phyloP scores from a whole-genome alignment of 352 stramenopile genomes.

The Pythium insidiosum region DNA sequence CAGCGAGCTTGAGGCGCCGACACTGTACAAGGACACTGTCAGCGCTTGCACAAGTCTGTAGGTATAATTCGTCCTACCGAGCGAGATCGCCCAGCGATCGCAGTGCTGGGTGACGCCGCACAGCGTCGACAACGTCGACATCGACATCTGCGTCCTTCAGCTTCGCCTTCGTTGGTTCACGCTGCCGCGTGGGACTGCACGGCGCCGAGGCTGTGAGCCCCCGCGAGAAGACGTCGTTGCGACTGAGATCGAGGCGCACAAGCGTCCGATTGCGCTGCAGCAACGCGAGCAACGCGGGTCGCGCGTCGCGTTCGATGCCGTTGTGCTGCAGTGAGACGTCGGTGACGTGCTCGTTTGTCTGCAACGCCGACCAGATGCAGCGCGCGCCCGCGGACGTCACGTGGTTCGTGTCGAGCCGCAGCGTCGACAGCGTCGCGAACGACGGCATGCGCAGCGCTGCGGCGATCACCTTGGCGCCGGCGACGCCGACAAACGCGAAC shows the following conservation, averaged over 20 bases:
- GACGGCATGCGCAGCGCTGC: conserved; percentile 21
- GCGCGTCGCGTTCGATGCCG: conserved; percentile 19
- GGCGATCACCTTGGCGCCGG: conserved; percentile 21
- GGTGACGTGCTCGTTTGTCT: conserved; percentile 19
- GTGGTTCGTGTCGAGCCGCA: conserved; percentile 24
- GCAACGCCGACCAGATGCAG: conserved; percentile 14
- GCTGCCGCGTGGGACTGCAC: not conserved
- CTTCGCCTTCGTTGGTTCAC: not conserved
- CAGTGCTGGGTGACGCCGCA: not conserved
- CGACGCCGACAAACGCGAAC: conserved; percentile 30
- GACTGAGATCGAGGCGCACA: conserved; percentile 5
- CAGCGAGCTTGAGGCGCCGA: too few species aligned
- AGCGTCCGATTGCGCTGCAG: conserved; percentile 4
- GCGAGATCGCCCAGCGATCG: conserved; percentile 1
- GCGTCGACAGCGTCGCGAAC: conserved; percentile 22
- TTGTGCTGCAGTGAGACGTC: conserved; percentile 26
- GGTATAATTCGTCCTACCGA: not conserved
- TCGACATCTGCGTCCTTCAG: not conserved
- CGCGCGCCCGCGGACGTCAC: conserved; percentile 21
- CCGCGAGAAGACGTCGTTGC: conserved; percentile 1
- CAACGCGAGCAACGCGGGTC: conserved; percentile 8
- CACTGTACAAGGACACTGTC: too few species aligned
- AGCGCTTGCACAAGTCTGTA: not conserved
- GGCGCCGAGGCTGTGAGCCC: not conserved
- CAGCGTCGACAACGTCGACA: not conserved